Percentiles rank a stretch among this genome's conserved stretches.
Conservation (phyloP, 2,329 filamentous ascomycete species). For the Huntiella bhutanensis region DNA sequence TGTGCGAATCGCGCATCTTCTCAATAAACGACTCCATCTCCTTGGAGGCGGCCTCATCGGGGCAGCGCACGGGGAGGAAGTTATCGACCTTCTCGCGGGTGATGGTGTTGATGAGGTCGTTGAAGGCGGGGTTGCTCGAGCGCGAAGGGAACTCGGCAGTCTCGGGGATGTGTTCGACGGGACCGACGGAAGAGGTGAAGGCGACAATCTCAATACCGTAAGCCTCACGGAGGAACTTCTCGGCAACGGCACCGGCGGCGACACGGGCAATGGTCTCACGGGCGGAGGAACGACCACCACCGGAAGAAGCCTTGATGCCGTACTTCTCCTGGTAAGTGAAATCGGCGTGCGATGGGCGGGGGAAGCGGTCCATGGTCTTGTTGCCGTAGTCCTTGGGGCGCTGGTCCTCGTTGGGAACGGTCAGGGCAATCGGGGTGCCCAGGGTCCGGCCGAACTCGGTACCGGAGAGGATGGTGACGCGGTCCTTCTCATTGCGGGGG, state of each 20-base stretch:
- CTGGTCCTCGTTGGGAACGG: slow-evolving; percentile 84
- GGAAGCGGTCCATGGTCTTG: slow-evolving; percentile 79
- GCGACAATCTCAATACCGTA: slow-evolving; percentile 83
- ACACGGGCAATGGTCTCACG: slow-evolving; percentile 88
- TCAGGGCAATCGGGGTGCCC: slow-evolving; percentile 74
- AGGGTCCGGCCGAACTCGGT: slow-evolving; percentile 79
- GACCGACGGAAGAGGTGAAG: slow-evolving; percentile 71
- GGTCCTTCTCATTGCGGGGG: slow-evolving; percentile 80
- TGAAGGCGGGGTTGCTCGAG: slow-evolving; percentile 60
- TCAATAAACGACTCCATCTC: slow-evolving; percentile 68
- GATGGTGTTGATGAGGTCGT: slow-evolving; percentile 52
- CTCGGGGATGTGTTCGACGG: slow-evolving; percentile 56
- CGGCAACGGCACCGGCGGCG: slow-evolving; percentile 76
- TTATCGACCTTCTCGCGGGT: slow-evolving; percentile 61
- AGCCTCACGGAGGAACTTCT: slow-evolving; percentile 69
- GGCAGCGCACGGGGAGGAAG: slow-evolving; percentile 75
- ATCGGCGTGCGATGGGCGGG: slow-evolving; percentile 82
- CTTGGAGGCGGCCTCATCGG: slow-evolving; percentile 41
- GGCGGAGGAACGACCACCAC: slow-evolving; percentile 80
- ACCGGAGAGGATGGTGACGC: slow-evolving; percentile 79
- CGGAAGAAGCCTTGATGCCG: slow-evolving; percentile 76
- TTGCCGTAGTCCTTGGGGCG: slow-evolving; percentile 79
- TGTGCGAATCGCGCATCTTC: slow-evolving; percentile 55
- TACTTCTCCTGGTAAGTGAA: slow-evolving; percentile 98
- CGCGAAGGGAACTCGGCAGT: slow-evolving; percentile 47